Percentiles rank a stretch among this genome's conserved stretches.
Conservation (phyloP, 1,139 yeast species). For the Kluyveromyces sp. region DNA sequence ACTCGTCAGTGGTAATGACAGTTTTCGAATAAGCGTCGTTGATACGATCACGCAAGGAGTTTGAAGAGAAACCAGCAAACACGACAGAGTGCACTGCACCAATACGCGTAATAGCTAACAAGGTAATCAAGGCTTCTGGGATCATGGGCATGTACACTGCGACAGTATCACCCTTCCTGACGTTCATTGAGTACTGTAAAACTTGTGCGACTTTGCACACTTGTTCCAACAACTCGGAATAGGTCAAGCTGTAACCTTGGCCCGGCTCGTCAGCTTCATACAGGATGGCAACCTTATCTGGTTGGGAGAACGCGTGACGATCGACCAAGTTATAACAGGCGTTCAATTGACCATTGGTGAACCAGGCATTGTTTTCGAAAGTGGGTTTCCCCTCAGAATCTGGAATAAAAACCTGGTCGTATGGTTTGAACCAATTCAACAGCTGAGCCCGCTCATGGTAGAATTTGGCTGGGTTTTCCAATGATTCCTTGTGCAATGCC, state of each 20-base stretch:
- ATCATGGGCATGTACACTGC: conserved; percentile 85
- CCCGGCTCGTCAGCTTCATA: conserved; percentile 76
- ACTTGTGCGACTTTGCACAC: conserved; percentile 67
- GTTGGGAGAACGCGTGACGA: conserved; percentile 66
- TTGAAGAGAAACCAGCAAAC: conserved; percentile 76
- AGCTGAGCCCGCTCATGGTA: conserved; percentile 57
- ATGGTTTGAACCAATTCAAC: conserved; percentile 58
- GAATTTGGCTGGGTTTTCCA: conserved; percentile 56
- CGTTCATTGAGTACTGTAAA: conserved; percentile 52
- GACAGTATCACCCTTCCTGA: conserved; percentile 74
- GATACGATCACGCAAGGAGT: conserved; percentile 69
- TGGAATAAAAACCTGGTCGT: conserved; percentile 53
- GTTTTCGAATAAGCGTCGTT: conserved; percentile 66
- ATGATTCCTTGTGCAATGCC: conserved; percentile 55
- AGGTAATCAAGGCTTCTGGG: conserved; percentile 68
- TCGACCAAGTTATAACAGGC: conserved; percentile 76
- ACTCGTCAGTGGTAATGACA: conserved; percentile 75
- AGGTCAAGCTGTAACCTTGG: conserved; percentile 55
- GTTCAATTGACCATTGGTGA: conserved; percentile 66
- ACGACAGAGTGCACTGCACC: conserved; percentile 82
- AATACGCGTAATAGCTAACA: conserved; percentile 66
- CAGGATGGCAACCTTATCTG: conserved; percentile 66
- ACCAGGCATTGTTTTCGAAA: conserved; percentile 67
- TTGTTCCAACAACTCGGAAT: conserved; percentile 62
- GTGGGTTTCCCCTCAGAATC: conserved; percentile 38